These are phyloP conservation scores for Leishmania lainsoni DNA, from an alignment of 208 protist genomes.

Conservation along the genomic window DNA sequence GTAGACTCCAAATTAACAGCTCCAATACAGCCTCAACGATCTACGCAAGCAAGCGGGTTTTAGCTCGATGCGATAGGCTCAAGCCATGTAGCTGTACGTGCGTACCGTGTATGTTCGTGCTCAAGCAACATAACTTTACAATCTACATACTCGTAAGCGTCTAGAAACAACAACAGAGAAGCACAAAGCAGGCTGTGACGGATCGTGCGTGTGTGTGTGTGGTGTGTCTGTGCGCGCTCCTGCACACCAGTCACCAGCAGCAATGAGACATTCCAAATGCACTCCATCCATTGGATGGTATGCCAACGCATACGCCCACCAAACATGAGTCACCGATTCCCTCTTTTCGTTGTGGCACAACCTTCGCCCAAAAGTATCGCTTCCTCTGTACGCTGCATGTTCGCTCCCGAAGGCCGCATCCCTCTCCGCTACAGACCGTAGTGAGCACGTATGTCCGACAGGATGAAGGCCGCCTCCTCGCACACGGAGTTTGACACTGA, in stretches of 20 bases:
- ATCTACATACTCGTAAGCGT: not conserved
- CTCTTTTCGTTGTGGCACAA: not conserved
- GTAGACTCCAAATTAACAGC: not conserved
- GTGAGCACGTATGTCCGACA: slow-evolving; percentile 48
- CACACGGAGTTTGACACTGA: slow-evolving; percentile 25
- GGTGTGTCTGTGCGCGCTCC: not conserved
- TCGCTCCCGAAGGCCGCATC: not conserved
- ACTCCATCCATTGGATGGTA: not conserved
- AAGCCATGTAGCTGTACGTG: not conserved
- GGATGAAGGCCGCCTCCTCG: slow-evolving; percentile 52
- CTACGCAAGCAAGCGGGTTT: not conserved
- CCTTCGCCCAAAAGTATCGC: not conserved
- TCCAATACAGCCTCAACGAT: not conserved
- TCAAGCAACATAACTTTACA: not conserved
- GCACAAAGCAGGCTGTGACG: not conserved
- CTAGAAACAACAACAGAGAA: not conserved
- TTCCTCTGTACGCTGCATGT: not conserved
- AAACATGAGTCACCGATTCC: too few species aligned
- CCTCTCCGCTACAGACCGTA: slow-evolving; percentile 37
- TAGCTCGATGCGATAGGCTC: not conserved
- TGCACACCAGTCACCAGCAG: not conserved
- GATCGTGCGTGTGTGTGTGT: not conserved
- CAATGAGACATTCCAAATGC: not conserved
- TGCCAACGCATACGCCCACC: not conserved
- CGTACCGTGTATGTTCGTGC: not conserved